Evolutionary conservation across 768 basidiomycete genomes (phyloP), one percentile per base, ranked within the genome.

Genomic region (Leccinum subtestaceum): DNA sequence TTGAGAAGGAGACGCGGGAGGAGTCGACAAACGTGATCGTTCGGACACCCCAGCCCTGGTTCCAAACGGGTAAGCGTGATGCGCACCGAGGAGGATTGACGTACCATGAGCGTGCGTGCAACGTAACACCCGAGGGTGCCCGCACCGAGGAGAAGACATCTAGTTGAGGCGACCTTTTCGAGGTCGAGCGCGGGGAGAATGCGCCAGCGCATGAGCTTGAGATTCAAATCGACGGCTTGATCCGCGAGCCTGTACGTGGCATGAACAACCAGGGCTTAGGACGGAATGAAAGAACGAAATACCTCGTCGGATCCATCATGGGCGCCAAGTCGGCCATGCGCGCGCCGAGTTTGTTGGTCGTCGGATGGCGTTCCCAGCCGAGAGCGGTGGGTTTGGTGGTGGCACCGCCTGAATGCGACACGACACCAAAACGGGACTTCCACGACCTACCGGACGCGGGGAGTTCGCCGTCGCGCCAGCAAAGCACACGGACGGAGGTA

Each of bases 111-210:
- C 10, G 88, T 88, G 29, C 96, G 79, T 1, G 95, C 86, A 31
- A 98, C 96, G 68, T 98, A 98, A 71, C 97, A 99, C 0, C 97
- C 96, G 10, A 99, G 79, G 0, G 97, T 99, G 1, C 97, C 97
- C 0, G 96, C 95, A 3, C 97, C 97, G 1, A 99, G 84, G 0
- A 98, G 77, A 1, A 99, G 76, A 70, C 93, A 96, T 59, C 77
- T 82, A 2, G 95, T 93, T 0, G 72, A 68, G 2, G 92, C 86
- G 21, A 99, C 83, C 74, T 88, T 92, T 55, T 97, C 95, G 12
- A 98, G 81, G 63, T 98, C 84, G 52, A 99, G 84, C 1, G 83
- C 76, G 13, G 97, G 97, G 19, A 98, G 78, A 63, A 98, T 94
- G 19, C 96, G 84, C 96, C 96, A 98, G 19, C 93, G 84, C 96